A percentile compares a stretch with the other conserved stretches of the same genome.
These are phyloP conservation scores for Gracilaria gracilis DNA, from an alignment of 23 red algal species.

Conservation along the genomic window DNA sequence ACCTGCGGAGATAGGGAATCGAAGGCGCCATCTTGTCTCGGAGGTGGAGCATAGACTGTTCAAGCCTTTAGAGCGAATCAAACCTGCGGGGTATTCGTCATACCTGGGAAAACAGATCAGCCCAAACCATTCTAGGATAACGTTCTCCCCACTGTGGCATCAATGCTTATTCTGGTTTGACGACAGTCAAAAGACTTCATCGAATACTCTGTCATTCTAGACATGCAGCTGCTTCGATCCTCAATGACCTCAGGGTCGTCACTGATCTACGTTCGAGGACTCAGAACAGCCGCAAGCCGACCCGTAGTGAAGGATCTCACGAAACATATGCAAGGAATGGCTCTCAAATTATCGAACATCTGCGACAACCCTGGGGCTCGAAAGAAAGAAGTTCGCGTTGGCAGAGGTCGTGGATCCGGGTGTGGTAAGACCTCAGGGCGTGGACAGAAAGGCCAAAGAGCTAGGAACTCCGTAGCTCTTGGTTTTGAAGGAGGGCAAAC, in stretches of 20 bases:
- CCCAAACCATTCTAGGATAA: too few relatives aligned
- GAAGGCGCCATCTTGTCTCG: too few relatives aligned
- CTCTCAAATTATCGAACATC: conserved; percentile 35
- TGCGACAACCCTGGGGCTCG: conserved; percentile 76
- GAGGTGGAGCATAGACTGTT: too few relatives aligned
- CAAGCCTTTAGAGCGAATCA: too few relatives aligned
- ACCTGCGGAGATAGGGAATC: too few relatives aligned
- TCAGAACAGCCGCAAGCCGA: not conserved
- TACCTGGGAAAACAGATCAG: too few relatives aligned
- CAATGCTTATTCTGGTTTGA: too few relatives aligned
- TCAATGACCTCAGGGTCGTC: not conserved
- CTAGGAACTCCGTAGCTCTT: conserved; percentile 70
- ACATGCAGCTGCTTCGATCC: not conserved
- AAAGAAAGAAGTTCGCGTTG: conserved; percentile 73
- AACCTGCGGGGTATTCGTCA: too few relatives aligned
- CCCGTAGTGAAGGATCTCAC: conserved; percentile 10
- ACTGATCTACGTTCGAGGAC: not conserved
- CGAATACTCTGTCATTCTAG: not conserved
- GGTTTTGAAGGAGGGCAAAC: conserved; percentile 98
- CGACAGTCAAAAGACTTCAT: too few relatives aligned
- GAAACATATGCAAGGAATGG: not conserved
- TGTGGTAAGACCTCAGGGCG: conserved; percentile 88
- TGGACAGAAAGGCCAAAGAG: conserved; percentile 88
- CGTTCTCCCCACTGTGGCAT: too few relatives aligned
- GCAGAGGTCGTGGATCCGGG: conserved; percentile 77